Percentiles rank a stretch among this genome's conserved stretches.
phyloP scores from a whole-genome alignment of 768 basidiomycete species.

The Pholiota microspora region DNA sequence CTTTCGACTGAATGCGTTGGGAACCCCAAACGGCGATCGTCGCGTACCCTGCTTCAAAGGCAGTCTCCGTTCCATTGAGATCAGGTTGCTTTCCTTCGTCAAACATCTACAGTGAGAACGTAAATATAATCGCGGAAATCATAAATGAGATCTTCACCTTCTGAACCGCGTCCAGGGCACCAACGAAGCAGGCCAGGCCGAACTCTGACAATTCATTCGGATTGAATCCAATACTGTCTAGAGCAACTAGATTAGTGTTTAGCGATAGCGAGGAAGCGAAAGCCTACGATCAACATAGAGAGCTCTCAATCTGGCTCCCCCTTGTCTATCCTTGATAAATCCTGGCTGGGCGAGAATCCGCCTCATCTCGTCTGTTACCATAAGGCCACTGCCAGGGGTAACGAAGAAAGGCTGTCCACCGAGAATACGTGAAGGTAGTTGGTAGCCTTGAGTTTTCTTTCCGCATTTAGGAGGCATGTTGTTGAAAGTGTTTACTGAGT shows the following conservation, averaged over 20 bases:
- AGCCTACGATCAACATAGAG: conserved; percentile 26
- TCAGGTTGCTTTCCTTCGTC: conserved; percentile 33
- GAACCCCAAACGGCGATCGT: conserved; percentile 39
- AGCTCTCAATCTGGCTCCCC: conserved; percentile 26
- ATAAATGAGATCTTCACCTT: conserved; percentile 11
- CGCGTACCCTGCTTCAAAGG: conserved; percentile 42
- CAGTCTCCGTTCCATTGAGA: conserved; percentile 38
- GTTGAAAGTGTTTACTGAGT: neutral
- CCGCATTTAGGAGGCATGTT: neutral
- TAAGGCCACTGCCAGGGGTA: conserved; percentile 20
- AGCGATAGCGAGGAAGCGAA: neutral
- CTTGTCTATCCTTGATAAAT: conserved; percentile 20
- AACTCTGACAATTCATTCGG: conserved; percentile 24
- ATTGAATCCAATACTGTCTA: conserved; percentile 28
- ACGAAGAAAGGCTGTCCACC: neutral
- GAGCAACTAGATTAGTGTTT: neutral
- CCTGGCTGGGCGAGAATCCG: conserved; percentile 27
- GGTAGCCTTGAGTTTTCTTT: neutral
- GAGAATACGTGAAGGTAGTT: neutral
- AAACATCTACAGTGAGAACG: conserved; percentile 18
- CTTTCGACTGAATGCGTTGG: conserved; percentile 25
- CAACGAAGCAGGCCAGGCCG: conserved; percentile 26
- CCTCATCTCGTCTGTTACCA: conserved; percentile 26
- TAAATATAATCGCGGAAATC: neutral
- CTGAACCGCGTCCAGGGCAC: conserved; percentile 19